A percentile compares a stretch with the other conserved stretches of the same genome.
These are phyloP conservation scores for Planoprotostelium fungivorum DNA, from an alignment of 78 protist genomes.

Conservation along the genomic window DNA sequence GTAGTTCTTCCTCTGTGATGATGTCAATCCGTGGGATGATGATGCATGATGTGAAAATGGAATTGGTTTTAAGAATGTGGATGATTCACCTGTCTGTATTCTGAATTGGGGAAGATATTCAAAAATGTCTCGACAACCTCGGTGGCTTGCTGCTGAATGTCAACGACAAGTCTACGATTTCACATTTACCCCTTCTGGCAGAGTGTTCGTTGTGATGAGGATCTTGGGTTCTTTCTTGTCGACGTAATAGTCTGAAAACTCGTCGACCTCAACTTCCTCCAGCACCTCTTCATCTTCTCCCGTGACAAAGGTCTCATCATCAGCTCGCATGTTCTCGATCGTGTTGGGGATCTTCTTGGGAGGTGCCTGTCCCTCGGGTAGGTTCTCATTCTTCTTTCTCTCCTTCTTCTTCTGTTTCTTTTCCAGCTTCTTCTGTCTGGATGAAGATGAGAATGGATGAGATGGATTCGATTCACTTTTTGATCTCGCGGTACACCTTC, in stretches of 20 bases:
- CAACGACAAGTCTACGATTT: background rate
- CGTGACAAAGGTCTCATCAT: slow-evolving; percentile 77
- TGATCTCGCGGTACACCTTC: background rate
- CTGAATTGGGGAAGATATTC: slow-evolving; percentile 72
- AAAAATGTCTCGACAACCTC: slow-evolving; percentile 21
- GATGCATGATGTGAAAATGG: background rate
- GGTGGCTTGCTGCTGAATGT: background rate
- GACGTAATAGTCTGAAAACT: slow-evolving; percentile 53
- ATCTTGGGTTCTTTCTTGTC: slow-evolving; percentile 44
- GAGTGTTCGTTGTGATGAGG: slow-evolving; percentile 47
- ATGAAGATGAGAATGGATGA: too few relatives aligned
- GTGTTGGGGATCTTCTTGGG: slow-evolving; percentile 71
- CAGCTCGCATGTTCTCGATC: slow-evolving; percentile 73
- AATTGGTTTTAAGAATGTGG: background rate
- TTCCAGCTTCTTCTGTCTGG: slow-evolving; percentile 12
- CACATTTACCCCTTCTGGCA: slow-evolving; percentile 6
- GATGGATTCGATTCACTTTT: background rate
- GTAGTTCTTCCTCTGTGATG: slow-evolving; percentile 45
- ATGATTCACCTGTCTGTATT: slow-evolving; percentile 4
- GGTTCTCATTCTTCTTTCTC: background rate
- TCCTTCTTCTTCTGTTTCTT: slow-evolving; percentile 41
- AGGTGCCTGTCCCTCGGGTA: slow-evolving; percentile 34
- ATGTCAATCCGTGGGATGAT: slow-evolving; percentile 1
- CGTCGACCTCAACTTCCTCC: slow-evolving; percentile 68
- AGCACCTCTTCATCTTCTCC: slow-evolving; percentile 71